A percentile compares a stretch with the other conserved stretches of the same genome.
Conservation (phyloP, 2,329 filamentous ascomycete species). For the Gyromitra esculenta region DNA sequence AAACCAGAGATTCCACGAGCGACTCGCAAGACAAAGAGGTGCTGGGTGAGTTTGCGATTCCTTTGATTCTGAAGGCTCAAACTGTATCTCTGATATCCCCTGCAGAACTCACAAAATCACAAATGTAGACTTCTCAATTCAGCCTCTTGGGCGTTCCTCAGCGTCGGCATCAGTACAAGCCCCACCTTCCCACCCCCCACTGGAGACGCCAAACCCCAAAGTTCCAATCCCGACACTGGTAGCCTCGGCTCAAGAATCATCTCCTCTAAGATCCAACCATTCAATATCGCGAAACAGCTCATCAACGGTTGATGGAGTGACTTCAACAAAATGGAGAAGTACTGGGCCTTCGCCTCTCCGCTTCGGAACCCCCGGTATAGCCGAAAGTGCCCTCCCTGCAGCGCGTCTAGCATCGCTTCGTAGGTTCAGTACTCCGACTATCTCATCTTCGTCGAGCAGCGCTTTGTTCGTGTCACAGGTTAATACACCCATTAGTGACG, state of each 20-base stretch:
- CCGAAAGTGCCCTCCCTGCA: neutral
- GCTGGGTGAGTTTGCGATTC: slow-evolving; percentile 49
- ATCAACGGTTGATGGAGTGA: neutral
- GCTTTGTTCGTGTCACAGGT: neutral
- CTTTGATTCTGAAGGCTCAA: neutral
- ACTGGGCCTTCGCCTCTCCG: slow-evolving; percentile 24
- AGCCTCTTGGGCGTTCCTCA: slow-evolving; percentile 25
- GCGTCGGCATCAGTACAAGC: slow-evolving; percentile 2
- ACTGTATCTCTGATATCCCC: slow-evolving; percentile 5
- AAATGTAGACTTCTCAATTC: slow-evolving; percentile 47
- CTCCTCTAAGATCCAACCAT: slow-evolving; percentile 18
- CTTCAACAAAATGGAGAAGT: neutral
- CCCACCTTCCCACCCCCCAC: neutral
- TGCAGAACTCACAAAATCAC: slow-evolving; percentile 46
- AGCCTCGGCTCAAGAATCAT: slow-evolving; percentile 19
- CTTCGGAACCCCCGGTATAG: neutral
- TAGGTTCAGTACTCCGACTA: neutral
- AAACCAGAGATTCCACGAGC: slow-evolving; percentile 44
- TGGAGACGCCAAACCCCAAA: slow-evolving; percentile 8
- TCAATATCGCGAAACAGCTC: slow-evolving; percentile 11
- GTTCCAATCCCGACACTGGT: slow-evolving; percentile 1
- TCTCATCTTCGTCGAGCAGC: neutral
- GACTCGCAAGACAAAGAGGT: slow-evolving; percentile 51
- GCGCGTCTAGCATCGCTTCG: slow-evolving; percentile 35
- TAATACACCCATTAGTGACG: slow-evolving; percentile 9